These are phyloP conservation scores for Rhizopogon salebrosus DNA, from an alignment of 768 basidiomycete species.

Conservation along the genomic window DNA sequence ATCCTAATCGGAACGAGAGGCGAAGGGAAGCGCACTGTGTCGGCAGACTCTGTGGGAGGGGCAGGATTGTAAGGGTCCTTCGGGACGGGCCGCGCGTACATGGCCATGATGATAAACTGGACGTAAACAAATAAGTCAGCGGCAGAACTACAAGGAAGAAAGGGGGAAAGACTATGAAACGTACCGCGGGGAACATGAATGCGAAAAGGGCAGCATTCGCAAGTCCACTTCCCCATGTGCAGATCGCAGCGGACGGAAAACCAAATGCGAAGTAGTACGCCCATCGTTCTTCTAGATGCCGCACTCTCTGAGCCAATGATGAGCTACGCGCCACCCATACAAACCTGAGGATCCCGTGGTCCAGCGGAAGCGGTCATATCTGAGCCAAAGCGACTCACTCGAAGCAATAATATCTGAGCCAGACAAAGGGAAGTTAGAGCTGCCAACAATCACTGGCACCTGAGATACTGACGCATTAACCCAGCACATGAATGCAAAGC, in stretches of 20 bases:
- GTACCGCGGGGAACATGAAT: conserved; percentile 71
- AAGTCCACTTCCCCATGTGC: conserved; percentile 66
- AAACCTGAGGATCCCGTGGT: conserved; percentile 43
- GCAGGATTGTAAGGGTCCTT: conserved; percentile 68
- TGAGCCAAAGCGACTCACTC: conserved; percentile 43
- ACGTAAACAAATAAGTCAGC: conserved; percentile 3
- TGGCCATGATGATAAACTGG: conserved; percentile 83
- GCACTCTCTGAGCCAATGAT: conserved; percentile 61
- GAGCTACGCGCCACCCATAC: conserved; percentile 74
- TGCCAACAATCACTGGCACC: not conserved
- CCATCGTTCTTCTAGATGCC: conserved; percentile 85
- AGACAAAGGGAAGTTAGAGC: not conserved
- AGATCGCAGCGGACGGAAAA: conserved; percentile 67
- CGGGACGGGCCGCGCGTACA: conserved; percentile 70
- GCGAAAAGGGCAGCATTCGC: conserved; percentile 84
- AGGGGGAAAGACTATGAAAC: conserved; percentile 19
- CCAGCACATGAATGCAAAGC: conserved; percentile 80
- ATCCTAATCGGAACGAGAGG: conserved; percentile 78
- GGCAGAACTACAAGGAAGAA: not conserved
- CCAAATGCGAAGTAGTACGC: conserved; percentile 86
- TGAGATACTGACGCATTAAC: conserved; percentile 68
- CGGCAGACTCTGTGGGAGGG: conserved; percentile 28
- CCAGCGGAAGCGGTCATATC: conserved; percentile 8
- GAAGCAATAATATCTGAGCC: conserved; percentile 78
- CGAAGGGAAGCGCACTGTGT: conserved; percentile 57